phyloP scores from a whole-genome alignment of 1,139 yeast genomes.

The Kurtzmaniella natalensis region DNA sequence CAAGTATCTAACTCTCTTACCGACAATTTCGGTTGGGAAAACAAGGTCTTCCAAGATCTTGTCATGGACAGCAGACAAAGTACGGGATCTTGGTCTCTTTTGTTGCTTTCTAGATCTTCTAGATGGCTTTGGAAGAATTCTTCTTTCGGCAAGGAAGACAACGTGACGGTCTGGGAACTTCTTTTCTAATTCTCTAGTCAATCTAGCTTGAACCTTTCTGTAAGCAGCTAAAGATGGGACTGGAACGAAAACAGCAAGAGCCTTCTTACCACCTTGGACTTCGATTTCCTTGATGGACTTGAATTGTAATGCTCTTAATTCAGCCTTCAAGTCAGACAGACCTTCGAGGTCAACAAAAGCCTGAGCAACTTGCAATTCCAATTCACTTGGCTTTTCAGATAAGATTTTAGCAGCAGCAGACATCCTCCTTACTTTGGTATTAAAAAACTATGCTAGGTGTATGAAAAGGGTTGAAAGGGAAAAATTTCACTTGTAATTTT shows the following conservation, averaged over 20 bases:
- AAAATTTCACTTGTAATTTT: slow-evolving; percentile 4
- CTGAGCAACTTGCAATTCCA: slow-evolving; percentile 99
- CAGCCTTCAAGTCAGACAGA: slow-evolving; percentile 95
- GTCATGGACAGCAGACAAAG: slow-evolving; percentile 98
- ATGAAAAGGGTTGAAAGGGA: slow-evolving; percentile 3
- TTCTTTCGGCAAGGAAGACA: slow-evolving; percentile 99
- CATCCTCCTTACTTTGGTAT: slow-evolving; percentile 47
- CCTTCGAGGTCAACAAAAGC: slow-evolving; percentile 96
- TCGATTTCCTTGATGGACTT: slow-evolving; percentile 97
- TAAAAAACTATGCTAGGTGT: slow-evolving; percentile 1
- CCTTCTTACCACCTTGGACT: slow-evolving; percentile 98
- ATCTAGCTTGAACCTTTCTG: slow-evolving; percentile 97
- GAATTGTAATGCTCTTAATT: slow-evolving; percentile 97
- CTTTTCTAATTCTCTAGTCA: slow-evolving; percentile 99
- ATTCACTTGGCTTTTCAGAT: slow-evolving; percentile 90
- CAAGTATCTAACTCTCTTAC: slow-evolving; percentile 99
- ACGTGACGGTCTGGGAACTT: slow-evolving; percentile 99
- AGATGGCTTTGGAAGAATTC: slow-evolving; percentile 97
- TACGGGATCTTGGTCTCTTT: slow-evolving; percentile 99
- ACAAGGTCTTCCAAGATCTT: slow-evolving; percentile 98
- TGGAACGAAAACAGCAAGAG: slow-evolving; percentile 97
- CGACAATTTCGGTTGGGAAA: slow-evolving; percentile 98
- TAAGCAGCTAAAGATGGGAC: slow-evolving; percentile 88
- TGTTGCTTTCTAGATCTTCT: slow-evolving; percentile 90
- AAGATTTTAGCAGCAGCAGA: slow-evolving; percentile 95